Evolutionary conservation across 2,329 filamentous ascomycete genomes (phyloP).

Genomic region (Talaromyces amestolkiae): DNA sequence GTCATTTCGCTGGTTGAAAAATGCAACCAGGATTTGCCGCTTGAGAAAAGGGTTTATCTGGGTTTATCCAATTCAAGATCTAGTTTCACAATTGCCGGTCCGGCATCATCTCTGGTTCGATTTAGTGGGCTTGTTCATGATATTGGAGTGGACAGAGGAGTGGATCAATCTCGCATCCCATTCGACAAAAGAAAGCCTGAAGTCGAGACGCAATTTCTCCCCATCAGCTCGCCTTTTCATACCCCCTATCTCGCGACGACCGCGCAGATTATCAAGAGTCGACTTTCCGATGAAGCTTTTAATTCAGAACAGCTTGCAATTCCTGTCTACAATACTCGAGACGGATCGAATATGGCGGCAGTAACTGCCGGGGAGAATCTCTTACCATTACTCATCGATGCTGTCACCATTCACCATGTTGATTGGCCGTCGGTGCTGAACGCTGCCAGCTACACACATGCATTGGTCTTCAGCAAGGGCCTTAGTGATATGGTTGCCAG

Average conservation of each 20-base stretch:
- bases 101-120: neutral
- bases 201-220: conserved; percentile 35
- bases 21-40: neutral
- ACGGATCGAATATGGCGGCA: neutral
- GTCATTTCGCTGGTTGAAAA: neutral
- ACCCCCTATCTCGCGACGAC: conserved; percentile 34
- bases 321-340: conserved; percentile 1
- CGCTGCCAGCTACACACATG: neutral
- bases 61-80: neutral
- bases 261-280: conserved; percentile 1
- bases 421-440: neutral
- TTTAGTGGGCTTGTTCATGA: neutral
- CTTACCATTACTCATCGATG: neutral
- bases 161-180: conserved; percentile 31
- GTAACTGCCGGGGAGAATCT: neutral
- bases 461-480: neutral
- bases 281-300: neutral
- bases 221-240: conserved; percentile 45
- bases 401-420: neutral
- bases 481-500: neutral
- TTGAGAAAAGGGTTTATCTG: neutral
- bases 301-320: neutral
- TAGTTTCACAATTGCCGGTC: neutral
- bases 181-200: conserved; percentile 32
- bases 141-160: neutral